Evolutionary conservation across 306 rosid species (phyloP), one percentile per base, ranked within the genome.

Genomic region (Styphnolobium japonicum): DNA sequence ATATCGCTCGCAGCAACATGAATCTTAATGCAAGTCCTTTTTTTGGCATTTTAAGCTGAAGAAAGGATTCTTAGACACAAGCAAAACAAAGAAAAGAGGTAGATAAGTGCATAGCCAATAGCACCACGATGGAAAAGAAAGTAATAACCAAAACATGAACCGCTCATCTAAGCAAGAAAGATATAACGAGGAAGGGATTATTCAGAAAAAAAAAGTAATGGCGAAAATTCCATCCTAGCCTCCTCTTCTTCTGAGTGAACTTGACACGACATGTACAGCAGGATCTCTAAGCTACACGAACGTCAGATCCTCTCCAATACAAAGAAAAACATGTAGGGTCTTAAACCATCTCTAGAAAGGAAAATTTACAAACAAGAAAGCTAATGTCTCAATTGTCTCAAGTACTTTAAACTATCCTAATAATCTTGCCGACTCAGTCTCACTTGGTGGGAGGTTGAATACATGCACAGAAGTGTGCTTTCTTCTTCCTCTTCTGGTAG

Each of bases 361-460:
- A 27, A 56, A 71, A 53, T 62, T 71, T 82, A 82, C 73, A 85
- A 76, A 84, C 76, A 86, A 67, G 27, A 71, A 78, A 67, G 81
- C 78, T 81, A 79, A 71, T 76, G 83, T 73, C 60, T 66, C 64
- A 78, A 40, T 25, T 77, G 67, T 33, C 64, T 11, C 33, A 46
- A 23, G 31, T 78, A 39, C 69, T 78, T 83, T 71, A 77, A 29
- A 79, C 80, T 85, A 68, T 25, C 81, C 83, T 87, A 78, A 82
- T 67, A 66, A 45, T 49, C 75, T 66, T 46, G 63, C 77, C 22
- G 67, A 70, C 46, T 89, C 85, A 88, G 77, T 90, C 92, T 62
- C 96, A 94, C 78, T 46, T 88, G 10, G 96, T 91, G 21, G 97
- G 93, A 72, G 97, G 94, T 45, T 83, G 86, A 25, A 93, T 85